Base-by-base conservation (phyloP, 331 rosid species). In the Erythrophleum ivorense region DNA sequence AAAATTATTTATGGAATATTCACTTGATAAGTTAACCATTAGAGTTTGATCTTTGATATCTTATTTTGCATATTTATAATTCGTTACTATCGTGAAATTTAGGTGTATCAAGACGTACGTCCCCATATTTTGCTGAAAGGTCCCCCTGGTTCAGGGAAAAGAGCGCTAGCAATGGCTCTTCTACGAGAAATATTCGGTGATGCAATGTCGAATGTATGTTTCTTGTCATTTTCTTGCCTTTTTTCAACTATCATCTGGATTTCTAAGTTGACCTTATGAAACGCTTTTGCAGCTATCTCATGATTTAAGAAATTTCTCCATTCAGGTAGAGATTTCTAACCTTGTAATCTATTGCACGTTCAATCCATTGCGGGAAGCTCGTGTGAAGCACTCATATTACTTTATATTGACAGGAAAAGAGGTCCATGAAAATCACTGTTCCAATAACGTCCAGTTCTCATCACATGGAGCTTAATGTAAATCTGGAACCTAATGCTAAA, bases 41-140 rank as follows among this genome's bases (percentile, higher is more conserved):
- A 36, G 5, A 36, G 40, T 36, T 2, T 4, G 41, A 63, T 34
- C 5, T 14, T 14, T 33, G 45, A 5, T 38, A 63, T 63, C 46
- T 34, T 33, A 63, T 5, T 34, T 34, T 63, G 36, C 45, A 63
- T 34, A 7, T 63, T 33, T 2, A 13, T 9, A 33, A 13, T 33
- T 19, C 34, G 6, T 16, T 65, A 13, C 63, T 59, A 36, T 75
- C 50, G 84, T 87, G 53, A 59, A 62, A 74, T 79, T 72, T 83
- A 90, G 98, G 91, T 62, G 43, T 90, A 91, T 67, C 86, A 80
- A 11, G 87, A 85, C 7, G 57, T 75, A 41, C 87, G 83, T 59
- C 98, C 98, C 77, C 93, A 90, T 76, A 88, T 95, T 78, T 79
- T 95, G 89, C 85, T 95, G 54, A 89, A 84, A 52, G 97, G 98